Percentiles rank a stretch among this genome's conserved stretches.
These are phyloP conservation scores for Aspergillus eucalypticola DNA, from an alignment of 2,329 filamentous ascomycete species.

Conservation along the genomic window DNA sequence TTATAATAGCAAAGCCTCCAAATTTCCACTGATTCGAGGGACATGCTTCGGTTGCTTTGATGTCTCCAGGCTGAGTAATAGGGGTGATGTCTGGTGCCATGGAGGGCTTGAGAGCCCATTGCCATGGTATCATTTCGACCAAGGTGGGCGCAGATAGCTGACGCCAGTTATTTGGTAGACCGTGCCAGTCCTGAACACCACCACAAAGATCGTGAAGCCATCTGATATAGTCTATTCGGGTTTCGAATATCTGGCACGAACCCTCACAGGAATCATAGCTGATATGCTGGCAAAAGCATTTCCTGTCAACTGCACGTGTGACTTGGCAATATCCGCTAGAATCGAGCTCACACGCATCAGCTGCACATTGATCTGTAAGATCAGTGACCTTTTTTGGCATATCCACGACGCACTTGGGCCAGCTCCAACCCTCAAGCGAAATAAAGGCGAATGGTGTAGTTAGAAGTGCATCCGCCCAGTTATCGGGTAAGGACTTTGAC, in stretches of 20 bases:
- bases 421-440: slow-evolving; percentile 7
- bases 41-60: neutral
- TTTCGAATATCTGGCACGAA: slow-evolving; percentile 9
- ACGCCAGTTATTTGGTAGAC: slow-evolving; percentile 7
- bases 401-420: slow-evolving; percentile 4
- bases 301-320: slow-evolving; percentile 4
- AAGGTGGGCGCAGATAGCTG: slow-evolving; percentile 5
- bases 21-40: slow-evolving; percentile 4
- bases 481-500: neutral
- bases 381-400: slow-evolving; percentile 5
- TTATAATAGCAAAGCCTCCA: slow-evolving; percentile 1
- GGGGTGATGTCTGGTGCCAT: neutral
- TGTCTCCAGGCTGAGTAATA: neutral
- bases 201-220: slow-evolving; percentile 10
- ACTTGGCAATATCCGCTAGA: slow-evolving; percentile 4
- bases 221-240: slow-evolving; percentile 5
- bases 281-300: slow-evolving; percentile 9
- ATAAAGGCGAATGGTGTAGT: slow-evolving; percentile 6
- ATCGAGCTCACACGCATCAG: slow-evolving; percentile 6
- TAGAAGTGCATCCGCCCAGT: slow-evolving; percentile 5
- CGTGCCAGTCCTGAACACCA: slow-evolving; percentile 3
- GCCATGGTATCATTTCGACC: slow-evolving; percentile 7
- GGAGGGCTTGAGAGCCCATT: slow-evolving; percentile 6
- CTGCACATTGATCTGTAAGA: slow-evolving; percentile 1
- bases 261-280: slow-evolving; percentile 7